These are phyloP conservation scores for Eugenia klotzschiana DNA, from an alignment of 441 rosid species.

Conservation along the genomic window DNA sequence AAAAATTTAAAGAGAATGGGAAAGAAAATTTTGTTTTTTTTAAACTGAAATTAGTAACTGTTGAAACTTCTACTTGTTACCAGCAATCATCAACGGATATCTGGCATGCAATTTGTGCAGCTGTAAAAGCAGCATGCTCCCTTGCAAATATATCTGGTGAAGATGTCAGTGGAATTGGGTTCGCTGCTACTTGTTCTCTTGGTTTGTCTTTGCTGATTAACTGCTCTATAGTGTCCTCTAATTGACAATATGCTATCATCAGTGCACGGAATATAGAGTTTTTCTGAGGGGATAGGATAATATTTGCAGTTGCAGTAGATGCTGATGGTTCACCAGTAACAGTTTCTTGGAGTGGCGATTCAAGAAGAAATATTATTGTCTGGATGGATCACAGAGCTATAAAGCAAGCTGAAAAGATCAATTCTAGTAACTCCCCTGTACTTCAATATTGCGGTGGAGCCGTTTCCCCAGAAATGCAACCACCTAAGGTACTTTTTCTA, in stretches of 20 bases:
- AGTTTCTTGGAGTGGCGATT: slow-evolving; percentile 93
- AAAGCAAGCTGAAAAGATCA: slow-evolving; percentile 78
- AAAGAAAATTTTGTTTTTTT: background rate
- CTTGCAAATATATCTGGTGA: slow-evolving; percentile 53
- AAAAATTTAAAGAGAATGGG: background rate
- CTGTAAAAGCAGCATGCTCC: slow-evolving; percentile 65
- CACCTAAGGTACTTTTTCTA: slow-evolving; percentile 47
- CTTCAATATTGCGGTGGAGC: slow-evolving; percentile 86
- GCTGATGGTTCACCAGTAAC: slow-evolving; percentile 81
- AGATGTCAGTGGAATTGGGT: slow-evolving; percentile 65
- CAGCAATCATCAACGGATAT: slow-evolving; percentile 99
- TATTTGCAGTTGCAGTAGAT: slow-evolving; percentile 73
- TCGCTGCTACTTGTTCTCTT: slow-evolving; percentile 91
- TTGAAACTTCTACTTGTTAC: background rate
- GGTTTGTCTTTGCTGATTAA: slow-evolving; percentile 29
- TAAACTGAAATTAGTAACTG: background rate
- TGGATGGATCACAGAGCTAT: slow-evolving; percentile 99
- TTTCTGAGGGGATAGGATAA: background rate
- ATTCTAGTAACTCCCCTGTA: slow-evolving; percentile 60
- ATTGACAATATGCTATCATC: background rate
- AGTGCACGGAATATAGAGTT: background rate
- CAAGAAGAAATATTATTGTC: slow-evolving; percentile 74
- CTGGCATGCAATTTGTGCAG: slow-evolving; percentile 89
- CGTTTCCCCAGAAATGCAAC: slow-evolving; percentile 89
- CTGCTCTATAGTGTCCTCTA: background rate